Evolutionary conservation across 1,284 basidiomycete species (phyloP), one percentile per base, ranked within the genome.

Genomic region (Naganishia albida): DNA sequence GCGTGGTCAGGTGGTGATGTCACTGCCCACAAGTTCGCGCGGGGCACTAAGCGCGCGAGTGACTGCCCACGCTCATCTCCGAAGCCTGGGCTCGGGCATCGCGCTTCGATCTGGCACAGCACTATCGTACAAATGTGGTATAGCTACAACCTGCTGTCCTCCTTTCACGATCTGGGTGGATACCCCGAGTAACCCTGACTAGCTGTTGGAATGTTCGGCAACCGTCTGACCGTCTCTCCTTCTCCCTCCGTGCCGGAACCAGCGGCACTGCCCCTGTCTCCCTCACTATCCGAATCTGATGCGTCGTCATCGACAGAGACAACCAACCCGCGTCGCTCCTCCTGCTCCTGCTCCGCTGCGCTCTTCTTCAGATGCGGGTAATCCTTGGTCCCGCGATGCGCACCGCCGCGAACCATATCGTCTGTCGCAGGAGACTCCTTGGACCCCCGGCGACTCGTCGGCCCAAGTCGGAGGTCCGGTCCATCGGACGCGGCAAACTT

Each of bases 301-400:
- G 54, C 56, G 4, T 68, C 64, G 0, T 70, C 67, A 25, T 62
- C 63, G 1, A 50, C 50, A 20, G 20, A 50, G 62, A 40, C 57
- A 8, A 75, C 74, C 38, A 76, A 60, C 2, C 67, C 73, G 16
- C 55, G 57, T 7, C 75, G 68, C 64, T 77, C 74, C 63, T 73
- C 72, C 20, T 66, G 66, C 50, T 77, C 75, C n/a, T 62, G 39
- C 1, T 59, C 71, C 23, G 42, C 50, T 1, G 56, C 67, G 25
- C 60, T 46, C 52, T 69, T 70, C 15, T 54, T 40, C 25, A 72
- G 28, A 63, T 74, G 72, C n/a, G 75, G 75, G 62, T 75, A 75
- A 64, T 76, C 74, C 46, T 67, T 67, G 38, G 67, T 69, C 0
- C 71, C 72, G 3, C 73, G 64, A 67, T 69, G 67, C 2, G 68